phyloP scores from a whole-genome alignment of 2,329 filamentous ascomycete genomes.

The Aspergillus sp. region DNA sequence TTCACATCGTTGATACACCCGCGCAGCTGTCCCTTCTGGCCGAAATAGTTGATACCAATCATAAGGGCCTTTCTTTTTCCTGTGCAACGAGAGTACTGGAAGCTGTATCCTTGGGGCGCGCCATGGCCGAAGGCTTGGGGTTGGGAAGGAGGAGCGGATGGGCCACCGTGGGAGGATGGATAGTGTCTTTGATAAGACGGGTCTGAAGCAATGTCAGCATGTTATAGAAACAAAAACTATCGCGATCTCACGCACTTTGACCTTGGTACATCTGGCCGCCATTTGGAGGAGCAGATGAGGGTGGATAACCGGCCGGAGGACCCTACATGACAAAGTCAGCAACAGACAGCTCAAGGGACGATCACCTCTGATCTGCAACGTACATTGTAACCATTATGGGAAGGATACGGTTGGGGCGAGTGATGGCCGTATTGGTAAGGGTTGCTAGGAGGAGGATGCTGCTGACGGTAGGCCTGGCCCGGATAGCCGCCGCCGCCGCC shows the following conservation, averaged over 20 bases:
- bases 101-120: slow-evolving; percentile 76
- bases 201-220: slow-evolving; percentile 35
- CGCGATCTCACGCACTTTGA: slow-evolving; percentile 34
- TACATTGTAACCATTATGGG: slow-evolving; percentile 39
- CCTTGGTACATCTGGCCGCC: slow-evolving; percentile 41
- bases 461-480: slow-evolving; percentile 39
- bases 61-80: slow-evolving; percentile 84
- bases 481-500: slow-evolving; percentile 41
- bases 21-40: slow-evolving; percentile 82
- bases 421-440: slow-evolving; percentile 47
- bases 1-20: slow-evolving; percentile 97
- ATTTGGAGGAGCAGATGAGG: slow-evolving; percentile 28
- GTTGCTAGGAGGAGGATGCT: slow-evolving; percentile 38
- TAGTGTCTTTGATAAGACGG: slow-evolving; percentile 58
- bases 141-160: slow-evolving; percentile 65
- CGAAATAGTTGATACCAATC: slow-evolving; percentile 96
- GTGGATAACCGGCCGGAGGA: slow-evolving; percentile 29
- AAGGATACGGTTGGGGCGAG: slow-evolving; percentile 38
- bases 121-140: slow-evolving; percentile 76
- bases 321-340: slow-evolving; percentile 21
- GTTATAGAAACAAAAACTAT: not conserved
- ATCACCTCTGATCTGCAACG: slow-evolving; percentile 17
- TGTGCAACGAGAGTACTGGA: slow-evolving; percentile 89
- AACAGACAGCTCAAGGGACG: not conserved
- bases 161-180: slow-evolving; percentile 40